Base-by-base conservation (phyloP, 1,284 basidiomycete species). In the Puccinia brachypodii region DNA sequence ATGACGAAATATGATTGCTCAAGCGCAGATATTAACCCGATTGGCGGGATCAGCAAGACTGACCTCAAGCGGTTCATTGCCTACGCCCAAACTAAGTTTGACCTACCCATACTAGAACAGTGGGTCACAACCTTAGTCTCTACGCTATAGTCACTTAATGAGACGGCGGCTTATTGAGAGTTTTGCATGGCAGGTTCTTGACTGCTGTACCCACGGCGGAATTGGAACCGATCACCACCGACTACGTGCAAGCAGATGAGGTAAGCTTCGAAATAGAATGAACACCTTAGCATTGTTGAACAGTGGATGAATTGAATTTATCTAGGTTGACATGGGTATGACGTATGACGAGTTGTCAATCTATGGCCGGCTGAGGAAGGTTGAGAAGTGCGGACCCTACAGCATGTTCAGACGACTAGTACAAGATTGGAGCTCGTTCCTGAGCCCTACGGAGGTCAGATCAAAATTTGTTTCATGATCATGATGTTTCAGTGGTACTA, bases 1-100 rank as follows among this genome's bases (percentile, higher is more conserved):
- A 50, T 81, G 58, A 81, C 78, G 11, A 81, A 81, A 66, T 81
- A 81, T 66, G 78, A 81, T 74, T 81, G 78, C 44, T 81, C 78
- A 56, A 81, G 78, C 53, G 78, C 78, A 14, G 78, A 81, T 36
- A 81, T 81, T 22, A 81, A 81, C 38, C 78, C 78, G 58, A 81
- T 81, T 53, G 78, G 78, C 28, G 78, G 78, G 42, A 81, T 81
- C 25, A 81, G 78, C 28, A 81, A 81, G 72, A 81, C 78, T 25
- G 78, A 81, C 56, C 71, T 81, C 1, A 81, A 81, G 44, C 47
- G 78, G 19, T 81, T 81, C 42, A 81, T 81, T 66, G 69, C 25
- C 25, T 81, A 73, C 25, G 69, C 78, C 2, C 66, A 66, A 53
- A 64, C 40, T 7, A 81, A 81, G 44, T 66, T 81, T 53, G 71